Base-by-base conservation (phyloP, 352 stramenopile genomes). In the Plasmopara halstedii region DNA sequence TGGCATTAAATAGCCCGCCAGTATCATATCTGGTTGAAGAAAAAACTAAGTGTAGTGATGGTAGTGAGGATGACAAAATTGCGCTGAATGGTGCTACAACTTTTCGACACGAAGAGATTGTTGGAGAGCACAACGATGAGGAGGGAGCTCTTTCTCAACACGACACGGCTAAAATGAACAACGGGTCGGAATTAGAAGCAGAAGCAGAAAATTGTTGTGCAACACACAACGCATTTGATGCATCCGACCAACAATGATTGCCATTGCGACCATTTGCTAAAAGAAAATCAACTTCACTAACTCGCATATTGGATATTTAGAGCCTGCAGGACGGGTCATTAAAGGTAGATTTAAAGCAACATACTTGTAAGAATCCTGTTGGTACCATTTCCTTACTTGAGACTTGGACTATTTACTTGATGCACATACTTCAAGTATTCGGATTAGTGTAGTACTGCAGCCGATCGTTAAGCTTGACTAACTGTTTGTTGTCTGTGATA, bases 91-190 rank as follows among this genome's bases (percentile, higher is more conserved):
- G 54, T 34, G 54, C 57, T 15, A 61, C 53, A 20, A 58, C 47
- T 10, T 63, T 65, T 57, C 44, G 49, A 23, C 61, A 70, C 27
- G 40, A 56, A 56, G 49, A 52, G n/a, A 64, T 67, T 41, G 48
- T 66, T 33, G 56, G 62, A 13, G 56, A 66, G 17, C 58, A 76
- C 25, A 53, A 56, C 13, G 44, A 38, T 36, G 45, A 55, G 18
- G 31, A 51, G 5, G 42, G 47, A 32, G 17, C 27, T 35, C 48
- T 31, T 41, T 33, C 53, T 17, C 21, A 48, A n/a, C 23, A 60
- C 45, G 29, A n/a, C 13, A 31, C 36, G 32, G 21, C 27, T 9
- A 37, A 31, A 42, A 33, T 46, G 17, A 25, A 53, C 14, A 29
- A 40, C n/a, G 53, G 54, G 26, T 54, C 40, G 11, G 49, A 61